Evolutionary conservation across 805 yeast species (phyloP), one percentile per base, ranked within the genome.

Genomic region (Ogataea polymorpha): DNA sequence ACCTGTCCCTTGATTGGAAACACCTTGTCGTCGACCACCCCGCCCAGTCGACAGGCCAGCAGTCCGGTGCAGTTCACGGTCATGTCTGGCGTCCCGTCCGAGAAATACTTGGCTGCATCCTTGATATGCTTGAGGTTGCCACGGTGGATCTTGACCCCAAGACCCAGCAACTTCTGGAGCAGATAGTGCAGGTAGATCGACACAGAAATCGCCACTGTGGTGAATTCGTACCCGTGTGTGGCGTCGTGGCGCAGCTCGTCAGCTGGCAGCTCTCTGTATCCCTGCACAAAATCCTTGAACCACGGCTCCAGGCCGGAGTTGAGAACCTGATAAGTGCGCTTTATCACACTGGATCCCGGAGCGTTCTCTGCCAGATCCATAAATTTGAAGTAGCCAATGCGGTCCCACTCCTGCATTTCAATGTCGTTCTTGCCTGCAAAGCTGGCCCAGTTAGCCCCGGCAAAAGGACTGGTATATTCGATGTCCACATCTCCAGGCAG

Each of bases 391-490:
- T 81, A 82, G 0, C 76, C 77, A 3, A 69, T 59, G 21, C 59
- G 59, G 51, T 81, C 88, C 44, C 61, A 54, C n/a, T 62, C 56
- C 43, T 63, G 61, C 35, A 53, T 54, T 23, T 46, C 50, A 7
- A 35, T 39, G 21, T 58, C 63, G 17, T 75, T 76, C 4, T 65
- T 64, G 1, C 45, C 30, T 2, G 85, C 86, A 61, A 79, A 77
- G 10, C 83, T 74, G 35, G 66, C 68, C 86, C 87, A 82, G 51
- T 81, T 77, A 32, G 87, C 89, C 4, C 88, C 88, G 0, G 87
- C 88, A 56, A 69, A 75, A 3, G 86, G 86, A 0, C 84, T 78
- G 3, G 85, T 71, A 54, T 77, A 82, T 7, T 70, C 70, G 3
- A 51, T 44, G 37, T 71, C 70, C 21, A 65, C 54, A 37, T 80